Evolutionary conservation across 2,329 filamentous ascomycete genomes (phyloP).

Genomic region (Pseudogymnoascus sp.): DNA sequence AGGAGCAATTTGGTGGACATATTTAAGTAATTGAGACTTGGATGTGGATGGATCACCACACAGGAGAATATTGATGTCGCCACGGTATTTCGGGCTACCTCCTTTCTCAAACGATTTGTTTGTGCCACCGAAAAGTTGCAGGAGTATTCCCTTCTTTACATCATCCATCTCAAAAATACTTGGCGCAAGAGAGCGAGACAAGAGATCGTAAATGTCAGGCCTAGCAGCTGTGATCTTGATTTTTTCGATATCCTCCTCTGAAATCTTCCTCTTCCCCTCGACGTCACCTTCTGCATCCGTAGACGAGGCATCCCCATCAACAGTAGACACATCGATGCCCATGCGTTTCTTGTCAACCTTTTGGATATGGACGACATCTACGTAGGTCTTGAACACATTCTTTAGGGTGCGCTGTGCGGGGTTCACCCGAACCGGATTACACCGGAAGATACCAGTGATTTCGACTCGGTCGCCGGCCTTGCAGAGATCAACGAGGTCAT

Average conservation of each 20-base stretch:
- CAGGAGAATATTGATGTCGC: slow-evolving; percentile 93
- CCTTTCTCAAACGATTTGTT: slow-evolving; percentile 98
- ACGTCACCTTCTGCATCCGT: slow-evolving; percentile 54
- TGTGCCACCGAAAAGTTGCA: slow-evolving; percentile 93
- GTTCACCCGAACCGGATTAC: slow-evolving; percentile 87
- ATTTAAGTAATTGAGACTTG: slow-evolving; percentile 89
- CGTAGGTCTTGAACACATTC: slow-evolving; percentile 94
- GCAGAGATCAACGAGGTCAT: slow-evolving; percentile 94
- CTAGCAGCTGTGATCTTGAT: slow-evolving; percentile 74
- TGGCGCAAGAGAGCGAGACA: slow-evolving; percentile 82
- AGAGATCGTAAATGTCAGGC: slow-evolving; percentile 84
- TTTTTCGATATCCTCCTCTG: slow-evolving; percentile 77
- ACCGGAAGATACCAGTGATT: slow-evolving; percentile 94
- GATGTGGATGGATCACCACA: slow-evolving; percentile 95
- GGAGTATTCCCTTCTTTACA: slow-evolving; percentile 94
- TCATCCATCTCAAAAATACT: slow-evolving; percentile 98
- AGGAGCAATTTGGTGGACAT: slow-evolving; percentile 95
- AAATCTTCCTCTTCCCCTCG: slow-evolving; percentile 76
- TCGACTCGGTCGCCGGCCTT: slow-evolving; percentile 95
- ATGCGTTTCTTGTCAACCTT: slow-evolving; percentile 94
- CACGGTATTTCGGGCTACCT: slow-evolving; percentile 88
- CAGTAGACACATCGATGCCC: slow-evolving; percentile 81
- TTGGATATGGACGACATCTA: slow-evolving; percentile 90
- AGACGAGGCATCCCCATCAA: slow-evolving; percentile 63
- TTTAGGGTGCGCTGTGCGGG: slow-evolving; percentile 88